phyloP scores from a whole-genome alignment of 805 yeast species.

The Cyberlindnera veronae region DNA sequence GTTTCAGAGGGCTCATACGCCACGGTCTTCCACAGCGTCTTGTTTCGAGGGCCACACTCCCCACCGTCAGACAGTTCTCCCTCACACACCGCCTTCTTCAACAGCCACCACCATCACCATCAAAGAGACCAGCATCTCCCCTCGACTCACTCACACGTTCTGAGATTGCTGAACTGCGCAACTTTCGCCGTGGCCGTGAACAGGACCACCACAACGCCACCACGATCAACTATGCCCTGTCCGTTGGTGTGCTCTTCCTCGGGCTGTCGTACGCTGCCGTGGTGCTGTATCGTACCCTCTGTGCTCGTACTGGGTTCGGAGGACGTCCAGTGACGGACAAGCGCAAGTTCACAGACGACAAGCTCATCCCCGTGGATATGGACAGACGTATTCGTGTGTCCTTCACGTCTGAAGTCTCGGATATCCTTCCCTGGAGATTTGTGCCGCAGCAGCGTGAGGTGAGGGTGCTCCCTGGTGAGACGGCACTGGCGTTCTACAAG shows the following conservation, averaged over 20 bases:
- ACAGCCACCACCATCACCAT: slow-evolving; percentile 4
- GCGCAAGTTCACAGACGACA: slow-evolving; percentile 78
- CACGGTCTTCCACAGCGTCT: no score
- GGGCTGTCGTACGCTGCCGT: slow-evolving; percentile 88
- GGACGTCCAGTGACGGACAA: slow-evolving; percentile 92
- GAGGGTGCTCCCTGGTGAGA: slow-evolving; percentile 91
- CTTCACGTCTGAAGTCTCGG: slow-evolving; percentile 89
- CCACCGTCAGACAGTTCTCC: slow-evolving; percentile 1
- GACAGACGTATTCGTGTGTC: slow-evolving; percentile 76
- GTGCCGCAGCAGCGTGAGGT: slow-evolving; percentile 94
- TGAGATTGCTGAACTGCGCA: slow-evolving; percentile 24
- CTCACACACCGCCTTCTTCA: slow-evolving; percentile 5
- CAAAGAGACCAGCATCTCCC: slow-evolving; percentile 8
- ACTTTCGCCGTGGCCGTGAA: slow-evolving; percentile 18
- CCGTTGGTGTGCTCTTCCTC: slow-evolving; percentile 66
- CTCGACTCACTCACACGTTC: slow-evolving; percentile 23
- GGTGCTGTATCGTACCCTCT: slow-evolving; percentile 85
- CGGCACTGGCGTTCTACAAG: slow-evolving; percentile 92
- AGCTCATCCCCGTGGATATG: slow-evolving; percentile 82
- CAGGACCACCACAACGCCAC: slow-evolving; percentile 33
- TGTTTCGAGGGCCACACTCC: background rate
- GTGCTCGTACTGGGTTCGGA: slow-evolving; percentile 94
- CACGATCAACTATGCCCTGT: slow-evolving; percentile 60
- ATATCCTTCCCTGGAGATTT: slow-evolving; percentile 91
- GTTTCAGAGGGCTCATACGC: no score